Base-by-base conservation (phyloP, 2,329 filamentous ascomycete species). In the Cylindrodendrum hubeiense region DNA sequence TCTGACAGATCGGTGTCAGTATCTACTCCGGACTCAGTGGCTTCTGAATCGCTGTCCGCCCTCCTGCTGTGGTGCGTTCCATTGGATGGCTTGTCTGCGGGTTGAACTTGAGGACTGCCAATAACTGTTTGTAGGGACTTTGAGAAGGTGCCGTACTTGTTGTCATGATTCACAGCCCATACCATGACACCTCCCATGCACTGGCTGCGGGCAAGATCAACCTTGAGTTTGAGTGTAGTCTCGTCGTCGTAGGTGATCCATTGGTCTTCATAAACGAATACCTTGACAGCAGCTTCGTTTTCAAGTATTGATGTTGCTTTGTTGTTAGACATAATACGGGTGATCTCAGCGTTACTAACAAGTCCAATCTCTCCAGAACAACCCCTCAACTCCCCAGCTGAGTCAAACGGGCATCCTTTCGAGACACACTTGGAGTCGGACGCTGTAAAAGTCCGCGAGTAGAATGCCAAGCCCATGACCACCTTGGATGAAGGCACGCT, bases 101-200 rank as follows among this genome's bases (percentile, higher is more conserved):
- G n/a, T n/a, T n/a, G n/a, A n/a, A n/a, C n/a, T n/a, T n/a, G n/a
- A n/a, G n/a, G n/a, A n/a, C n/a, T 60, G 0, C 12, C 51, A 17
- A 47, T 63, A 6, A 51, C 58, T 0, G 41, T 52, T n/a, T 66
- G 37, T 3, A 69, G 28, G 10, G 43, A n/a, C 57, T 56, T 59
- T 0, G 60, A 63, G 10, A 64, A 68, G 4, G 43, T 54, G 2
- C 56, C 66, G 3, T 64, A 34, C 0, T 30, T 28, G 1, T 44
- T 67, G 43, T 67, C 68, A 1, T 70, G 60, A 34, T 37, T 63
- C 2, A 70, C 57, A 1, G 66, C 60, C 54, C 47, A 68, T 0
- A 70, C 63, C 60, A 68, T 67, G 17, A 41, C 57, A 2, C 68
- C 66, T 0, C 60, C 54, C 4, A 68, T 47, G 28, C 63, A 70